These are phyloP conservation scores for Puccinia novopanici DNA, from an alignment of 1,284 basidiomycete genomes.

Conservation along the genomic window DNA sequence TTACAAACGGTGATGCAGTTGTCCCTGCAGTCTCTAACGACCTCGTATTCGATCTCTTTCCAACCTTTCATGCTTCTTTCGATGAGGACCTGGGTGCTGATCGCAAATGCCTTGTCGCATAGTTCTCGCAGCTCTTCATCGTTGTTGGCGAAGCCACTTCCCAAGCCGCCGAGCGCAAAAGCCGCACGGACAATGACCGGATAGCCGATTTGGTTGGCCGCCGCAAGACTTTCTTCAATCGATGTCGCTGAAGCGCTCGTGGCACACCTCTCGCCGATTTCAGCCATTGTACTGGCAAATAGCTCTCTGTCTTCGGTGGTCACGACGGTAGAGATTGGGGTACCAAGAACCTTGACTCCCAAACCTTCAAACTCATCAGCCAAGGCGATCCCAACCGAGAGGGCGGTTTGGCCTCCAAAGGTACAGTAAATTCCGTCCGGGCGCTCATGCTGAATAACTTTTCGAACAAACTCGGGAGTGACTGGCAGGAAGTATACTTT, in stretches of 20 bases:
- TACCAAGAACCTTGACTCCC: slow-evolving; percentile 90
- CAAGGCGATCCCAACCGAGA: slow-evolving; percentile 94
- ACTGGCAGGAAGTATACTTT: slow-evolving; percentile 99
- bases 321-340: slow-evolving; percentile 95
- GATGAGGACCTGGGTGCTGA: slow-evolving; percentile 92
- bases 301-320: slow-evolving; percentile 94
- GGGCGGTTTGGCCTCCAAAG: slow-evolving; percentile 95
- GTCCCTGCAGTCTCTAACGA: slow-evolving; percentile 94
- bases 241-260: slow-evolving; percentile 79
- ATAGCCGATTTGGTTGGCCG: slow-evolving; percentile 87
- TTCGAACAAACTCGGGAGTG: slow-evolving; percentile 94
- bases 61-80: slow-evolving; percentile 99
- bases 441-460: slow-evolving; percentile 97
- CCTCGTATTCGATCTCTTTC: slow-evolving; percentile 99
- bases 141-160: slow-evolving; percentile 90
- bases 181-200: slow-evolving; percentile 96
- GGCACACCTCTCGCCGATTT: slow-evolving; percentile 93
- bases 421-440: slow-evolving; percentile 99
- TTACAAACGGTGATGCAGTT: slow-evolving; percentile 99
- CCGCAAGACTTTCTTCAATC: slow-evolving; percentile 76
- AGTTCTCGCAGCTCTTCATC: slow-evolving; percentile 81
- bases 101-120: slow-evolving; percentile 91
- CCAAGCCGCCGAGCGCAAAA: slow-evolving; percentile 91
- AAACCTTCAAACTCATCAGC: slow-evolving; percentile 83
- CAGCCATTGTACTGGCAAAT: slow-evolving; percentile 90